phyloP scores from a whole-genome alignment of 2,329 filamentous ascomycete species.

The Beauveria sp. region DNA sequence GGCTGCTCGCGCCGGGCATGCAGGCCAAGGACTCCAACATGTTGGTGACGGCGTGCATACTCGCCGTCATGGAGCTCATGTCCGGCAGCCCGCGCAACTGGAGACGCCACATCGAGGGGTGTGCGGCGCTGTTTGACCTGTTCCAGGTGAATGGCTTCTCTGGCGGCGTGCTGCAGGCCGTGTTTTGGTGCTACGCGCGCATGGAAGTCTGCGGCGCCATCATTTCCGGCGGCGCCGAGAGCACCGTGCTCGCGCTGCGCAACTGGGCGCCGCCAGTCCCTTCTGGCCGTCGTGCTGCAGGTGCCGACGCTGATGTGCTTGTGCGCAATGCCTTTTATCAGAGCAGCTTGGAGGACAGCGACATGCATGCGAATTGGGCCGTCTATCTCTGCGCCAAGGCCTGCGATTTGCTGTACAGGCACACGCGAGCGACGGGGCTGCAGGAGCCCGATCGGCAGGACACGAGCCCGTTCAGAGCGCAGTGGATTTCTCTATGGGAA shows the following conservation, averaged over 20 bases:
- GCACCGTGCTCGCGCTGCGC: slow-evolving; percentile 39
- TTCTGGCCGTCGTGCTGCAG: slow-evolving; percentile 9
- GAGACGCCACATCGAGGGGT: slow-evolving; percentile 49
- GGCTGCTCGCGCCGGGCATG: slow-evolving; percentile 32
- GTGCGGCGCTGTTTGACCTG: slow-evolving; percentile 43
- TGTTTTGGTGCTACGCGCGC: slow-evolving; percentile 52
- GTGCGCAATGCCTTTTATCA: slow-evolving; percentile 19
- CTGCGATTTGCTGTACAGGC: slow-evolving; percentile 34
- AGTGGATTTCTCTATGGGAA: slow-evolving; percentile 38
- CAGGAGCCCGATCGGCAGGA: slow-evolving; percentile 19
- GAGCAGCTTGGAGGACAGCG: slow-evolving; percentile 26
- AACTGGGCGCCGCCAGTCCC: slow-evolving; percentile 33
- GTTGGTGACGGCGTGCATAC: slow-evolving; percentile 38
- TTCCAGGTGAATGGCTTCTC: slow-evolving; percentile 40
- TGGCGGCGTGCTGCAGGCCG: slow-evolving; percentile 38
- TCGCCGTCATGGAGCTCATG: slow-evolving; percentile 42
- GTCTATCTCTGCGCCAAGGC: slow-evolving; percentile 44
- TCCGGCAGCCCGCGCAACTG: slow-evolving; percentile 42
- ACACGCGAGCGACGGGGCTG: slow-evolving; percentile 30
- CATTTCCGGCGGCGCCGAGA: slow-evolving; percentile 41
- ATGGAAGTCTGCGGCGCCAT: slow-evolving; percentile 50
- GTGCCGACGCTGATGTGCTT: slow-evolving; percentile 19
- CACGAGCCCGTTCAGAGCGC: slow-evolving; percentile 26
- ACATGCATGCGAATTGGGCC: slow-evolving; percentile 48
- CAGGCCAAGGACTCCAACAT: slow-evolving; percentile 36